Base-by-base conservation (phyloP, 768 basidiomycete genomes). In the Harrya chromipes region DNA sequence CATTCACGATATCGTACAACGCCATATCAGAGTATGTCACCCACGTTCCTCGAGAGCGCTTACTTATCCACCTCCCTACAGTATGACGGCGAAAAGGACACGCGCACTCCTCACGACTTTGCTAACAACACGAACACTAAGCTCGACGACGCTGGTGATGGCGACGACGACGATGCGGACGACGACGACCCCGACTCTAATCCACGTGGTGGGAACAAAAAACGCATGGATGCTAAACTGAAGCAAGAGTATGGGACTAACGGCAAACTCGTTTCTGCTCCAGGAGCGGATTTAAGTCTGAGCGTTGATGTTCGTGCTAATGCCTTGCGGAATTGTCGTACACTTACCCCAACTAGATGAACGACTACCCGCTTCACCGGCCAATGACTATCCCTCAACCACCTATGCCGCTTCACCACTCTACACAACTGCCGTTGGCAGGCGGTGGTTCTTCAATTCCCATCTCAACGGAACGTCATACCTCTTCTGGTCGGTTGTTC, bases 1-100 rank as follows among this genome's bases (percentile, higher is more conserved):
- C 61, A 80, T 85, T 49, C 77, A 82, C 53, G 76, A 79, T 52
- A 83, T 90, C 55, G 79, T 90, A 24, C 76, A 84, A 53, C 79
- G 85, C 37, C 87, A 89, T 66, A 54, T 84, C 35, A 70, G 77
- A 39, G 79, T 81, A 63, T 23, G 61, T 55, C 43, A 11, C 16
- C 23, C 7, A 10, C 24, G 9, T 27, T 13, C 4, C n/a, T 36
- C 0, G 26, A 50, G 70, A 54, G n/a, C 33, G 3, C 33, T 21
- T 19, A 3, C 54, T 57, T 41, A 43, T 34, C 41, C 38, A 12
- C 26, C 13, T 3, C 40, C 26, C 27, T 2, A 20, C 41, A 80
- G 79, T 79, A 78, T 43, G 74, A 76, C 29, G 79, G 79, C 24
- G 79, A 80, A 46, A 70, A 72, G 50, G 80, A 81, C 53, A 66